phyloP scores from a whole-genome alignment of 2,329 filamentous ascomycete species.

The Arthrobotrys entomopaga region DNA sequence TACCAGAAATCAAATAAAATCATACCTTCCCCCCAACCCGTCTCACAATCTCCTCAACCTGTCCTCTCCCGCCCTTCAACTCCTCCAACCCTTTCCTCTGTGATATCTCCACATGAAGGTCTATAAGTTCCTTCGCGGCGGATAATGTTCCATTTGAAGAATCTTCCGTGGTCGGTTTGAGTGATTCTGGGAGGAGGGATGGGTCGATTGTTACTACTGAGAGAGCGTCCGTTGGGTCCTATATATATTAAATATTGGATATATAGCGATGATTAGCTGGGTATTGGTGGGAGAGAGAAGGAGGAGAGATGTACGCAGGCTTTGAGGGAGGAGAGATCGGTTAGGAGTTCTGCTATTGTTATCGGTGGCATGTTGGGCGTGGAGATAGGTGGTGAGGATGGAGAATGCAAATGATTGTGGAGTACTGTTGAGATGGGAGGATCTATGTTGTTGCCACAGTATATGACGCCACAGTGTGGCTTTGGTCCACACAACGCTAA shows the following conservation, averaged over 20 bases:
- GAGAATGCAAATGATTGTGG: background rate
- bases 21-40: constrained; percentile 42
- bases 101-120: constrained; percentile 50
- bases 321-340: constrained; percentile 51
- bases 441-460: no score
- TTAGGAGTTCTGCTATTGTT: constrained; percentile 54
- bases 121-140: constrained; percentile 44
- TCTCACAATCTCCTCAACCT: constrained; percentile 40
- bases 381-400: background rate
- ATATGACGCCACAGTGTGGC: no score
- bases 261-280: no score
- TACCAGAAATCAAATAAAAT: background rate
- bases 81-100: constrained; percentile 49
- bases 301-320: constrained; percentile 25
- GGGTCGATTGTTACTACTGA: constrained; percentile 51
- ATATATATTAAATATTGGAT: background rate
- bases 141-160: constrained; percentile 11
- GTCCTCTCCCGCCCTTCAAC: constrained; percentile 30
- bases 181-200: constrained; percentile 34
- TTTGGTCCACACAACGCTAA: no score
- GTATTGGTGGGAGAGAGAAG: background rate
- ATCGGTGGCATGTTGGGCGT: constrained; percentile 52
- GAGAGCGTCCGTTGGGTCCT: constrained; percentile 49
- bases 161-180: constrained; percentile 10
- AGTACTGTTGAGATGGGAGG: no score